A percentile compares a stretch with the other conserved stretches of the same genome.
Evolutionary conservation across 306 rosid genomes (phyloP).

Genomic region (Lathyrus sativus): DNA sequence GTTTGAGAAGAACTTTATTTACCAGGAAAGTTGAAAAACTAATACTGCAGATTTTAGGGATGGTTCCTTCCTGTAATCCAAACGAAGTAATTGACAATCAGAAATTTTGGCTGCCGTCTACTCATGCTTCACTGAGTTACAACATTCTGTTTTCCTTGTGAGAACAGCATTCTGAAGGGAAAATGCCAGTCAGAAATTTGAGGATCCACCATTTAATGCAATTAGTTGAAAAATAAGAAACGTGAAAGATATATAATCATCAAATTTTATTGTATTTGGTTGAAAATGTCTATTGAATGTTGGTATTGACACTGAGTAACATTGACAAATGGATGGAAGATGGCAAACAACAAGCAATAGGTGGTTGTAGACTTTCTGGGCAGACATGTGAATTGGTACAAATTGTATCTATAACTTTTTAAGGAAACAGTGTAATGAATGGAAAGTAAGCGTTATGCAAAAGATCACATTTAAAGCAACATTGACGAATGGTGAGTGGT

Average conservation of each 20-base stretch:
- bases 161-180: conserved; percentile 29
- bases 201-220: conserved; percentile 23
- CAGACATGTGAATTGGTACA: too few species aligned
- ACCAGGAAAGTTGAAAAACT: conserved; percentile 35
- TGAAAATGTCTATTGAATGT: neutral
- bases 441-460: neutral
- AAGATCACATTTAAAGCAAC: conserved; percentile 1
- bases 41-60: conserved; percentile 34
- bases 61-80: conserved; percentile 33
- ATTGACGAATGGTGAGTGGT: neutral
- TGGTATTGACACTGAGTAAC: neutral
- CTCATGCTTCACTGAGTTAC: conserved; percentile 41
- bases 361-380: too few species aligned
- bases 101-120: conserved; percentile 40
- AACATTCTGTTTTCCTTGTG: conserved; percentile 27
- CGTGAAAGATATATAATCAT: conserved; percentile 8
- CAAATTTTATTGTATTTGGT: neutral
- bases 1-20: conserved; percentile 27
- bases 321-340: too few species aligned
- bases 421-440: neutral
- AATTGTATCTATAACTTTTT: too few species aligned
- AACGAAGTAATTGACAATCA: conserved; percentile 35
- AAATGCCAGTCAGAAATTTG: conserved; percentile 32
- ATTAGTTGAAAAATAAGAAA: conserved; percentile 1
- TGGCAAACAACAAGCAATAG: too few species aligned